Evolutionary conservation across 306 rosid species (phyloP).

Genomic region (Begonia fuchsioides): DNA sequence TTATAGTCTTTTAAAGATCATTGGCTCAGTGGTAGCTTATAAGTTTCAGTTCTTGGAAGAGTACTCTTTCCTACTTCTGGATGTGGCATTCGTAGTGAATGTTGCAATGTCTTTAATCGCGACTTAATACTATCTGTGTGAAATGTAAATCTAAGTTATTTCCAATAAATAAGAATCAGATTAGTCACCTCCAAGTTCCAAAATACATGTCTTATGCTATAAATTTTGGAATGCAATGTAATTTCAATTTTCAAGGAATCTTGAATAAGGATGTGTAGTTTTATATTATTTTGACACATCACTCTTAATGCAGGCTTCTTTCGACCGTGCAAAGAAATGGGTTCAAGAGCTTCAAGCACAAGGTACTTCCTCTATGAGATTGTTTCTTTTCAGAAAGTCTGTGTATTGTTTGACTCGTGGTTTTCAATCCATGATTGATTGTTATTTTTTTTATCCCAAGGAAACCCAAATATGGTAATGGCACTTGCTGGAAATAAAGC

Average conservation of each 20-base stretch:
- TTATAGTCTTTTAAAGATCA: too few relatives aligned
- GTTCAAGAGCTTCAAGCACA: constrained; percentile 47
- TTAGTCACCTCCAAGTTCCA: too few relatives aligned
- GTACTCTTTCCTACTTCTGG: too few relatives aligned
- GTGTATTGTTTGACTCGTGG: not conserved
- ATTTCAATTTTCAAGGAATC: not conserved
- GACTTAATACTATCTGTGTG: too few relatives aligned
- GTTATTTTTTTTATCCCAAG: constrained; percentile 6
- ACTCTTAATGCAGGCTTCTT: constrained; percentile 26
- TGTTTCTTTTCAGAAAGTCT: not conserved
- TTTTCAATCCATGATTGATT: not conserved
- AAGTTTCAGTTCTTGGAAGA: too few relatives aligned
- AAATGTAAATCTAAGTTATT: not conserved
- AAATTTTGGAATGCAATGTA: too few relatives aligned
- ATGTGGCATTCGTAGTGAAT: too few relatives aligned
- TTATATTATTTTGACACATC: not conserved
- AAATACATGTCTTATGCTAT: too few relatives aligned
- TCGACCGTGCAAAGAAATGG: constrained; percentile 49
- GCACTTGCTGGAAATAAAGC: constrained; percentile 56
- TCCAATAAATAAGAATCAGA: too few relatives aligned
- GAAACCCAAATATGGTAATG: constrained; percentile 54
- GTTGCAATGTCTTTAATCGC: too few relatives aligned
- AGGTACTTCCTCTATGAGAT: constrained; percentile 16
- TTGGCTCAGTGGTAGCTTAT: too few relatives aligned
- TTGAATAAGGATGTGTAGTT: not conserved